Evolutionary conservation across 257 asterid genomes (phyloP).

Genomic region (Solanum pennellii): DNA sequence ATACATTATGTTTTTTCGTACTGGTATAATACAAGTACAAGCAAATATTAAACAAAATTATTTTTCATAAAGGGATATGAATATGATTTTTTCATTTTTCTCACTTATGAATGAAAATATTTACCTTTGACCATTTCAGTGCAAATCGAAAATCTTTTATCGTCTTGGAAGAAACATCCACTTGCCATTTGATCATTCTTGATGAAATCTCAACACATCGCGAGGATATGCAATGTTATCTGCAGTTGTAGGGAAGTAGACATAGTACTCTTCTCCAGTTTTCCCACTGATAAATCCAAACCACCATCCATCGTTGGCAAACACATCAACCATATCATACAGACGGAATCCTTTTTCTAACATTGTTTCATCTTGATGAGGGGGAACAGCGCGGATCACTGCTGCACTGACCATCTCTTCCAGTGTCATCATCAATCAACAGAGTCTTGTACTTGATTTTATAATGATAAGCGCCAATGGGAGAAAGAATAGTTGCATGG

Average conservation of each 20-base stretch:
- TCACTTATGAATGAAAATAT: no score
- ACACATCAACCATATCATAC: not conserved
- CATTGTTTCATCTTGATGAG: not conserved
- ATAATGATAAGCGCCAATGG: no score
- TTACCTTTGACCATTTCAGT: no score
- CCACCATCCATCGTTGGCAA: conserved; percentile 10
- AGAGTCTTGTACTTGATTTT: no score
- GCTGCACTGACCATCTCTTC: not conserved
- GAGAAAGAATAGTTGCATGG: no score
- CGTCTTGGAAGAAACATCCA: not conserved
- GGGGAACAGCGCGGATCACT: not conserved
- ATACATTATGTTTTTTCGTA: no score
- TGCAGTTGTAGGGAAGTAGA: not conserved
- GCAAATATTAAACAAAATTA: no score
- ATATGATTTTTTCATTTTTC: no score
- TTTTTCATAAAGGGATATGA: no score
- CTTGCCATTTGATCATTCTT: not conserved
- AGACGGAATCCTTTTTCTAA: not conserved
- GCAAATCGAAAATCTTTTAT: no score
- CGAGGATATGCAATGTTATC: not conserved
- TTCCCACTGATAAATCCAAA: not conserved
- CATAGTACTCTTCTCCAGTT: not conserved
- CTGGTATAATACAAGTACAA: no score
- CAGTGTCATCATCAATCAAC: no score
- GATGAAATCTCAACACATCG: not conserved